phyloP scores from a whole-genome alignment of 345 rosid genomes.

The Gossypium arboreum region DNA sequence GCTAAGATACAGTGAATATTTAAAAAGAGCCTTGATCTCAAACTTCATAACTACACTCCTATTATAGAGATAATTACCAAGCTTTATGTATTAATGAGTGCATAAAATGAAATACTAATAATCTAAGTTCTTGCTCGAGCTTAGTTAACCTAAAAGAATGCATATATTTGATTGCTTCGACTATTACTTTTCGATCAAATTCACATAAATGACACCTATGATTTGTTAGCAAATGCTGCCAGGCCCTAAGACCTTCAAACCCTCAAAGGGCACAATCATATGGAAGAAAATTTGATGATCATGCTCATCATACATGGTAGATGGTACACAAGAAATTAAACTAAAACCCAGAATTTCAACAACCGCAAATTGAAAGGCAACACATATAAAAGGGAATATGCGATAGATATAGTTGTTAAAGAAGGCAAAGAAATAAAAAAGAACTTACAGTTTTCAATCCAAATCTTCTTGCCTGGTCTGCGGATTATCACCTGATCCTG shows the following conservation, averaged over 20 bases:
- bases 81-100: not conserved
- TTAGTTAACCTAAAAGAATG: not conserved
- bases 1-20: not conserved
- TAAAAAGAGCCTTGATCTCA: not conserved
- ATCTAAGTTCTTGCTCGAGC: not conserved
- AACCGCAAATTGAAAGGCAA: constrained; percentile 4
- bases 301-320: not conserved
- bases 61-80: not conserved
- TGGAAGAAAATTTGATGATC: not conserved
- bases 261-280: not conserved
- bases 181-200: not conserved
- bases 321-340: not conserved
- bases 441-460: constrained; percentile 41
- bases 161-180: not conserved
- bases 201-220: not conserved
- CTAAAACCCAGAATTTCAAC: not conserved
- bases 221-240: not conserved
- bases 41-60: not conserved
- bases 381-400: not conserved
- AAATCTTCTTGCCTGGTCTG: constrained; percentile 58
- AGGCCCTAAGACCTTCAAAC: not conserved
- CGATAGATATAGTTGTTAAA: not conserved
- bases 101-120: not conserved
- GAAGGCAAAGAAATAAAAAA: not conserved
- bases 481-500: constrained; percentile 34